Evolutionary conservation across 1,284 basidiomycete genomes (phyloP).

Genomic region (Singerocomus inundabilis): DNA sequence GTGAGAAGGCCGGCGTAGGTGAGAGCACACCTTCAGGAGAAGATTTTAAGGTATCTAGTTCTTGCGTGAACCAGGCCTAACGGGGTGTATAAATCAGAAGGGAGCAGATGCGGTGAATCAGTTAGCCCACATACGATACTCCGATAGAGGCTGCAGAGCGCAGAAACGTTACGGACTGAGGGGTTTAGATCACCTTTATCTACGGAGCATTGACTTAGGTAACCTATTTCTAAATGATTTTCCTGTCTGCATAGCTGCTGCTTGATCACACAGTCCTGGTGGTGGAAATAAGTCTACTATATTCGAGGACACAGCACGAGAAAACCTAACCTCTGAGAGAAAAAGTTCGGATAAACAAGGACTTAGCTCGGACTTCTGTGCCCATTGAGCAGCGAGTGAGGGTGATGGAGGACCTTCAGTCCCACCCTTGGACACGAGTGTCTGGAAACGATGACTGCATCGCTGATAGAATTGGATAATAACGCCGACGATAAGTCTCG

Average conservation of each 20-base stretch:
- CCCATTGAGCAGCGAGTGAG: constrained; percentile 81
- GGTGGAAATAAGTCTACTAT: background rate
- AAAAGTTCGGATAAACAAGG: constrained; percentile 66
- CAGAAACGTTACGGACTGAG: constrained; percentile 73
- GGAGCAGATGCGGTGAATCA: background rate
- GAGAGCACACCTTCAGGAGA: constrained; percentile 56
- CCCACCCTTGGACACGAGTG: constrained; percentile 54
- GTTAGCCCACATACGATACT: constrained; percentile 66
- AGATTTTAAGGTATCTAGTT: constrained; percentile 65
- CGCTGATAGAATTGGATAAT: constrained; percentile 97
- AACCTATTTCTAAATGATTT: constrained; percentile 68
- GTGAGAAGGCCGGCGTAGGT: constrained; percentile 45
- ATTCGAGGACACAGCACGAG: background rate
- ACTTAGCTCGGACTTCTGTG: constrained; percentile 78
- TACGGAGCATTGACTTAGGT: constrained; percentile 55
- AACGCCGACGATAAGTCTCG: constrained; percentile 91
- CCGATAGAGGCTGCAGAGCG: constrained; percentile 79
- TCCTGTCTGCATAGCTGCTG: constrained; percentile 71
- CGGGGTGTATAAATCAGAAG: constrained; percentile 12
- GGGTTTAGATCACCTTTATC: constrained; percentile 70
- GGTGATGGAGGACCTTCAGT: constrained; percentile 43
- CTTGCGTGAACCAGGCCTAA: constrained; percentile 84
- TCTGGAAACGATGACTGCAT: constrained; percentile 86
- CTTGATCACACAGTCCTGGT: constrained; percentile 45
- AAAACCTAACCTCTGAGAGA: constrained; percentile 39